phyloP scores from a whole-genome alignment of 2,329 filamentous ascomycete species.

The Tolypocladium capitatum region DNA sequence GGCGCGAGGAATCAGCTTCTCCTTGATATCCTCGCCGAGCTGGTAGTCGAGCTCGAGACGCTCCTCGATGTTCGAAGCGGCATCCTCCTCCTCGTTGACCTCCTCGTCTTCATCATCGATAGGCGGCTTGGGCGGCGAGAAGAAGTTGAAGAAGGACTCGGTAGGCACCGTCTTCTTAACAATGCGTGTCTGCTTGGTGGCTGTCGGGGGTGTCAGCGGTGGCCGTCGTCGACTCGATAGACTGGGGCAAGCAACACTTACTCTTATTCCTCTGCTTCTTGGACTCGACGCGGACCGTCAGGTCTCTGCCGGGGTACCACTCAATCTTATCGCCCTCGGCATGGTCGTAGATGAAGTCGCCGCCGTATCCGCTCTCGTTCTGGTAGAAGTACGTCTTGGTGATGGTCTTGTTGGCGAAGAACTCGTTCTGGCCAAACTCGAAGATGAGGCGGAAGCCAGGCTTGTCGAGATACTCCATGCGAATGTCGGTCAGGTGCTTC shows the following conservation, averaged over 20 bases:
- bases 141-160: constrained; percentile 99
- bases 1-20: constrained; percentile 96
- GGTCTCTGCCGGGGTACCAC: constrained; percentile 85
- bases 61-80: constrained; percentile 86
- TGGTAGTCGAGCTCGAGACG: constrained; percentile 97
- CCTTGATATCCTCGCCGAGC: constrained; percentile 98
- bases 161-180: constrained; percentile 99
- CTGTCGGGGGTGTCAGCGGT: constrained; percentile 30
- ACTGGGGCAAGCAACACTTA: constrained; percentile 21
- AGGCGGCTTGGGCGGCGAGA: constrained; percentile 84
- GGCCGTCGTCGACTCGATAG: background rate
- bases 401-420: constrained; percentile 93
- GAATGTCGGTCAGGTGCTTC: constrained; percentile 79
- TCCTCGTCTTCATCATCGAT: constrained; percentile 49
- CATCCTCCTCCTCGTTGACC: constrained; percentile 60
- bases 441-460: constrained; percentile 98
- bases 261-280: constrained; percentile 99
- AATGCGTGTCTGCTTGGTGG: constrained; percentile 97
- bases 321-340: constrained; percentile 97
- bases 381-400: constrained; percentile 99
- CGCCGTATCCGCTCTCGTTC: constrained; percentile 95
- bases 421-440: constrained; percentile 89
- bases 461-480: constrained; percentile 98
- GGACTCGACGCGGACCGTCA: constrained; percentile 90
- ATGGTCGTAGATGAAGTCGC: constrained; percentile 99